These are phyloP conservation scores for Porphyrellus cyaneotinctus DNA, from an alignment of 768 basidiomycete genomes.

Conservation along the genomic window DNA sequence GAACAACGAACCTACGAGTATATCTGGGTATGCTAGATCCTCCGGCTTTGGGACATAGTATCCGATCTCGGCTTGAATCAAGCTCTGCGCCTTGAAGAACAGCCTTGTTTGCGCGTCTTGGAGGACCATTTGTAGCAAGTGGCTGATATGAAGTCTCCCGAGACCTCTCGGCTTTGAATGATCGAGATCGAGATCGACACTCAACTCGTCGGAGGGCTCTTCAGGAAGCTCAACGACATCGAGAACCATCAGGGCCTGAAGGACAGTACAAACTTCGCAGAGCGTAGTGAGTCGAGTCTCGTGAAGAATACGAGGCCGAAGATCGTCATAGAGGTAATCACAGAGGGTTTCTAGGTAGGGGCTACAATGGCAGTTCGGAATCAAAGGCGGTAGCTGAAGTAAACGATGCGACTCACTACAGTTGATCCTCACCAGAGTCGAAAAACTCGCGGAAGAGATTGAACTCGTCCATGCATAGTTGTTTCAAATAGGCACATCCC, in stretches of 20 bases:
- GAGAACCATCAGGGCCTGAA: slow-evolving; percentile 94
- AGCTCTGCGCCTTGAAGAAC: slow-evolving; percentile 93
- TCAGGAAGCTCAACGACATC: slow-evolving; percentile 52
- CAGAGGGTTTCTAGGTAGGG: slow-evolving; percentile 88
- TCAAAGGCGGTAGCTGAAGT: slow-evolving; percentile 5
- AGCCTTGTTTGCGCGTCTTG: slow-evolving; percentile 95
- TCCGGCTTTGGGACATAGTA: slow-evolving; percentile 73
- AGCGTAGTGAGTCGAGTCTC: slow-evolving; percentile 84
- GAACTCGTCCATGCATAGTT: slow-evolving; percentile 89
- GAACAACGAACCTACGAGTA: slow-evolving; percentile 57
- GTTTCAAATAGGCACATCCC: slow-evolving; percentile 90
- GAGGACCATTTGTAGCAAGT: slow-evolving; percentile 81
- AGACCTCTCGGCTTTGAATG: slow-evolving; percentile 38
- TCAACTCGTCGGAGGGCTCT: slow-evolving; percentile 32
- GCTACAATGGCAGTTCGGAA: slow-evolving; percentile 38
- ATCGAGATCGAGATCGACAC: slow-evolving; percentile 41
- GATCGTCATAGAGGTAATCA: slow-evolving; percentile 92
- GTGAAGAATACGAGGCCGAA: slow-evolving; percentile 92
- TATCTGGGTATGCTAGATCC: slow-evolving; percentile 85
- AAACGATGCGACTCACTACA: slow-evolving; percentile 50
- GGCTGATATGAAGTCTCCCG: slow-evolving; percentile 69
- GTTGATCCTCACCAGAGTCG: slow-evolving; percentile 70
- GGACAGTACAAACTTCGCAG: slow-evolving; percentile 93
- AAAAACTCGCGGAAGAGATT: slow-evolving; percentile 83
- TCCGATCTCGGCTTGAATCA: slow-evolving; percentile 85